These are phyloP conservation scores for Tulasnella sp. DNA, from an alignment of 768 basidiomycete species.

Conservation along the genomic window DNA sequence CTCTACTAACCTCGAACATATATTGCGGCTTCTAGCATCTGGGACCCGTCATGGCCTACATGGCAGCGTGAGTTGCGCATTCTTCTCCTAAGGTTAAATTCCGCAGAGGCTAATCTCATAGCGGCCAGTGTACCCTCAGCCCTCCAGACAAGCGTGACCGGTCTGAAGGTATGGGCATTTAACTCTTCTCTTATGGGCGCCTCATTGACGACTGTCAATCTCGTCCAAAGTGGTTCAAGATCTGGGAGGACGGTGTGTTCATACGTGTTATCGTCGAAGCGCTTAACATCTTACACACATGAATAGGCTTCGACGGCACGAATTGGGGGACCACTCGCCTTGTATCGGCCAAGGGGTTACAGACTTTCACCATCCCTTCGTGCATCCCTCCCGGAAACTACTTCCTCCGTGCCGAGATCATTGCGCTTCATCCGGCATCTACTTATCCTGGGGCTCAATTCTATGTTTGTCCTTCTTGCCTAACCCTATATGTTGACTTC, in stretches of 20 bases:
- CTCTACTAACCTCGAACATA: neutral
- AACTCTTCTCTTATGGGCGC: no score
- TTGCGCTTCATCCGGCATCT: constrained; percentile 32
- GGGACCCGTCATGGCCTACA: constrained; percentile 42
- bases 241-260: constrained; percentile 32
- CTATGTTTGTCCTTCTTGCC: neutral
- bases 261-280: constrained; percentile 23
- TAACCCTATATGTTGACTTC: no score
- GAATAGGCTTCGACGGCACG: constrained; percentile 11
- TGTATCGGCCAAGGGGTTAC: constrained; percentile 41
- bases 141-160: constrained; percentile 36
- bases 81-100: neutral
- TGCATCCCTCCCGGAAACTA: constrained; percentile 41
- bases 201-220: no score
- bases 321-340: constrained; percentile 40
- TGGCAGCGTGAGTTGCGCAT: constrained; percentile 29
- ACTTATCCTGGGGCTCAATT: constrained; percentile 39
- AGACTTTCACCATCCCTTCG: constrained; percentile 37
- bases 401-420: constrained; percentile 39
- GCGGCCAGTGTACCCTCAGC: constrained; percentile 33
- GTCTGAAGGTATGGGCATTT: constrained; percentile 24
- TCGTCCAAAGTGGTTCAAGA: no score
- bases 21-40: constrained; percentile 29
- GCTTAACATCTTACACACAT: constrained; percentile 16
- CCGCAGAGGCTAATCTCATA: neutral